phyloP scores from a whole-genome alignment of 257 asterid species.

The Leonotis leonurus region DNA sequence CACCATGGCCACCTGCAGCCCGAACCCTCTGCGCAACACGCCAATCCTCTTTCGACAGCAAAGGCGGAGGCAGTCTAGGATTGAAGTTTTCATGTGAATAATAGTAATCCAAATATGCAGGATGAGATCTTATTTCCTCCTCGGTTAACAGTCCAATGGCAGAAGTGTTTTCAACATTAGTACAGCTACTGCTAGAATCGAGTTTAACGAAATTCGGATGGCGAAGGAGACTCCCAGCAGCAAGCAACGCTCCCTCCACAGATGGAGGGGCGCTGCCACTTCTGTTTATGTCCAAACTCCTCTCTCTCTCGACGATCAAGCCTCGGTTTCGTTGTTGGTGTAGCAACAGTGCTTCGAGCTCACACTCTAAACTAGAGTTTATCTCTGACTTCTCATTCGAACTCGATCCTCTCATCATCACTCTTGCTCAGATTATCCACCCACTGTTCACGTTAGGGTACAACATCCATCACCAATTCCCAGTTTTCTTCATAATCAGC shows the following conservation, averaged over 20 bases:
- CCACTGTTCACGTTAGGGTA: slow-evolving; percentile 21
- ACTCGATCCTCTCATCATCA: slow-evolving; percentile 41
- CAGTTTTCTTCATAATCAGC: not conserved
- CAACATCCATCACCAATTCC: slow-evolving; percentile 3
- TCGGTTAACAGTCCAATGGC: slow-evolving; percentile 35
- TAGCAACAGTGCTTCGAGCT: slow-evolving; percentile 50
- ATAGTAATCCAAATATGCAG: slow-evolving; percentile 65
- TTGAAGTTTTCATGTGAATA: slow-evolving; percentile 71
- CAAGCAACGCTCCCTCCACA: slow-evolving; percentile 59
- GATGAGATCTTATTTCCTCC: slow-evolving; percentile 70
- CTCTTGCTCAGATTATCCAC: not conserved
- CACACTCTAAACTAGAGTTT: slow-evolving; percentile 39
- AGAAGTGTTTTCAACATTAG: not conserved
- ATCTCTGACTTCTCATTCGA: slow-evolving; percentile 39
- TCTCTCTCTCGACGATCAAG: slow-evolving; percentile 39
- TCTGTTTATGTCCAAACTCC: slow-evolving; percentile 42
- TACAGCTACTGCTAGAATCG: slow-evolving; percentile 16
- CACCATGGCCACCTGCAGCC: slow-evolving; percentile 48
- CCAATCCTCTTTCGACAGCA: slow-evolving; percentile 83
- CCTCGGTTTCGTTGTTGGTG: slow-evolving; percentile 41
- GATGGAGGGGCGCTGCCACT: slow-evolving; percentile 90
- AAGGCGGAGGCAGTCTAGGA: slow-evolving; percentile 82
- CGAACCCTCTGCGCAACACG: slow-evolving; percentile 59
- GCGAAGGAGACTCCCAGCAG: slow-evolving; percentile 40
- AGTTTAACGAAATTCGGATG: slow-evolving; percentile 31